phyloP scores from a whole-genome alignment of 306 rosid genomes.

The Dalbergia cochinchinensis region DNA sequence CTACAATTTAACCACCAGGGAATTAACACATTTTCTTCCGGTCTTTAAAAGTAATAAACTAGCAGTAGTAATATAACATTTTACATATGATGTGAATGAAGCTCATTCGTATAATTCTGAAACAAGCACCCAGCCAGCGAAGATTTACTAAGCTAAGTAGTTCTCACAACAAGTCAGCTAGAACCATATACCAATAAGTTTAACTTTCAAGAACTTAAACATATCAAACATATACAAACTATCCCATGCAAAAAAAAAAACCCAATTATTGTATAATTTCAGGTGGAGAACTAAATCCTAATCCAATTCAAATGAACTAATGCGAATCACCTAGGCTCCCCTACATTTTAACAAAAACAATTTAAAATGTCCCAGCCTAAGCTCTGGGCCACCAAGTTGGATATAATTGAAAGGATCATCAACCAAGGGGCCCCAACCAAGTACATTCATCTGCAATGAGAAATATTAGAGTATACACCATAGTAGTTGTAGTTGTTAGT shows the following conservation, averaged over 20 bases:
- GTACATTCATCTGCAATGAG: constrained; percentile 23
- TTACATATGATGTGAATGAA: constrained; percentile 18
- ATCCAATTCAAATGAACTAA: constrained; percentile 13
- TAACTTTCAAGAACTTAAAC: constrained; percentile 23
- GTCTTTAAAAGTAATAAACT: constrained; percentile 14
- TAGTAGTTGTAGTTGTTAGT: not conserved
- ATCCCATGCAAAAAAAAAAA: constrained; percentile 22
- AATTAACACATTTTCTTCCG: constrained; percentile 1
- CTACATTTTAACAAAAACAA: constrained; percentile 31
- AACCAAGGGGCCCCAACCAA: constrained; percentile 27
- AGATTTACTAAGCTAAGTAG: constrained; percentile 27
- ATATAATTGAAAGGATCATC: constrained; percentile 29
- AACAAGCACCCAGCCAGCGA: constrained; percentile 25
- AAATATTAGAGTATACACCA: not conserved
- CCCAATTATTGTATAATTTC: constrained; percentile 2
- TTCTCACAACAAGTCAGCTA: constrained; percentile 40
- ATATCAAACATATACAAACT: constrained; percentile 18
- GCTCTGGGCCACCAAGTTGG: constrained; percentile 30
- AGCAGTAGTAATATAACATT: constrained; percentile 8
- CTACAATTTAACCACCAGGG: not conserved
- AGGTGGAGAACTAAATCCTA: constrained; percentile 26
- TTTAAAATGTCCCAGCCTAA: constrained; percentile 12
- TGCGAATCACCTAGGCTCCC: constrained; percentile 21
- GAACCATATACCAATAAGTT: constrained; percentile 39
- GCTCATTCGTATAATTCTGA: constrained; percentile 8